Percentiles rank a stretch among this genome's conserved stretches.
Conservation (phyloP, 2,329 filamentous ascomycete genomes). For the Penicillium decumbens region DNA sequence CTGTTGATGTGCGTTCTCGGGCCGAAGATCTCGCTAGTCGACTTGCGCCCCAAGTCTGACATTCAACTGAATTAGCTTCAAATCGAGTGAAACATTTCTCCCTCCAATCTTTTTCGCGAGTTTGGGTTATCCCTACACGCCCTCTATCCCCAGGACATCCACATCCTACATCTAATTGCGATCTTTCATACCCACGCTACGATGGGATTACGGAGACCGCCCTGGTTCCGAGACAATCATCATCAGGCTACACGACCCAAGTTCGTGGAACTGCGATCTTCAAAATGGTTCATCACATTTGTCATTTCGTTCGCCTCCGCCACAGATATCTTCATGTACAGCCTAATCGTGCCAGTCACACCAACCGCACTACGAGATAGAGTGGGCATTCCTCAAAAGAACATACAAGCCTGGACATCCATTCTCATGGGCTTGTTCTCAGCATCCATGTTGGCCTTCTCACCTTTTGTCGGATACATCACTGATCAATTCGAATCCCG, state of each 20-base stretch:
- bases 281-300: conserved; percentile 36
- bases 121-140: not conserved
- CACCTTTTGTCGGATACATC: not conserved
- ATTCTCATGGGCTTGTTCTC: conserved; percentile 54
- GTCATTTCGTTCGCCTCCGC: conserved; percentile 38
- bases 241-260: not conserved
- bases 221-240: not conserved
- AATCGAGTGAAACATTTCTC: not conserved
- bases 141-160: not conserved
- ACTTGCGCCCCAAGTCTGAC: not conserved
- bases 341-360: conserved; percentile 61
- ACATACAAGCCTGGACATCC: conserved; percentile 63
- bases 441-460: not conserved
- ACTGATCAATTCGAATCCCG: not conserved
- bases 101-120: too few relatives aligned
- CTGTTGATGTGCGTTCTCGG: not conserved
- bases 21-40: not conserved
- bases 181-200: not conserved
- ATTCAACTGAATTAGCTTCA: not conserved
- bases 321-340: conserved; percentile 40
- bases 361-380: conserved; percentile 60
- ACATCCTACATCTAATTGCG: not conserved
- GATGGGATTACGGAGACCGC: not conserved
- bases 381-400: conserved; percentile 37
- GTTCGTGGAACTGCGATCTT: conserved; percentile 24